Percentiles rank a stretch among this genome's conserved stretches.
These are phyloP conservation scores for Lycium ferocissimum DNA, from an alignment of 257 asterid species.

Conservation along the genomic window DNA sequence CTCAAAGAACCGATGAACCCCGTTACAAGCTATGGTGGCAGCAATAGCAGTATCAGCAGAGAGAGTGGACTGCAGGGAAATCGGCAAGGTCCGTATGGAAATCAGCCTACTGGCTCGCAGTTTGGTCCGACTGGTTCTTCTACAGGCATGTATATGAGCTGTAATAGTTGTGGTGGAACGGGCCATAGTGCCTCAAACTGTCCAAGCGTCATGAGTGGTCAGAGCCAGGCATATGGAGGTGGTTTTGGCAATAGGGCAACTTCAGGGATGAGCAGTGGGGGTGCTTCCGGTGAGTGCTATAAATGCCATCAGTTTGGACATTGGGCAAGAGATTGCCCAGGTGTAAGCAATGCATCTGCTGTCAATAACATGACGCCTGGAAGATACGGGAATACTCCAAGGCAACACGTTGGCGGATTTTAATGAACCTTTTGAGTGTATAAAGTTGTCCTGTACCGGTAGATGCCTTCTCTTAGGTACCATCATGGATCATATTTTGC, in stretches of 20 bases:
- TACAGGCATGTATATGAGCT: conserved; percentile 50
- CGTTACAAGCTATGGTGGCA: conserved; percentile 45
- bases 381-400: conserved; percentile 63
- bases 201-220: conserved; percentile 64
- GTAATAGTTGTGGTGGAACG: conserved; percentile 77
- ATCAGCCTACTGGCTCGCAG: conserved; percentile 59
- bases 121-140: conserved; percentile 46
- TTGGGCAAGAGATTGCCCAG: conserved; percentile 89
- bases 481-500: conserved; percentile 11
- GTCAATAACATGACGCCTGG: conserved; percentile 52
- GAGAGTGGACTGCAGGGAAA: conserved; percentile 43
- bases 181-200: conserved; percentile 82
- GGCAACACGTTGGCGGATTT: conserved; percentile 77
- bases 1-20: conserved; percentile 41
- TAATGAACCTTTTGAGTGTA: conserved; percentile 42
- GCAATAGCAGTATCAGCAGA: conserved; percentile 42
- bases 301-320: conserved; percentile 89
- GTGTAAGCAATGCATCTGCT: conserved; percentile 59
- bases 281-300: conserved; percentile 62
- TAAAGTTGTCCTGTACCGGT: conserved; percentile 20
- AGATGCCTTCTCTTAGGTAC: conserved; percentile 2
- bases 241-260: conserved; percentile 39
- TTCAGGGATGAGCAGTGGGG: conserved; percentile 50
- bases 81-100: conserved; percentile 56
- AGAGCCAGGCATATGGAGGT: conserved; percentile 71